These are phyloP conservation scores for Gypsophila paniculata DNA, from an alignment of 179 eudicot genomes.

Conservation along the genomic window DNA sequence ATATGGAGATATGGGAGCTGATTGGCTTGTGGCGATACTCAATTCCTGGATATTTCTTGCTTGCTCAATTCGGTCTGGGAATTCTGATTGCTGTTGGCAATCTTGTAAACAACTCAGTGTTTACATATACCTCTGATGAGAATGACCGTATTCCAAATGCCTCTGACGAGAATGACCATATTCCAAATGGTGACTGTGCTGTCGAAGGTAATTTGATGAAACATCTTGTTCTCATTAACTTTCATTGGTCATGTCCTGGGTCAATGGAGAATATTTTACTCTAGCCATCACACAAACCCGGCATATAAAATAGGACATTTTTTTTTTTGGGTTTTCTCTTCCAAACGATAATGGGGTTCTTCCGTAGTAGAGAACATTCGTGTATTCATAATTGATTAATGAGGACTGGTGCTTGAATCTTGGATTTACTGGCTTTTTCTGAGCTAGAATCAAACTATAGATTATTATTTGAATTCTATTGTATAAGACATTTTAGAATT, in stretches of 20 bases:
- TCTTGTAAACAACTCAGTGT: constrained; percentile 93
- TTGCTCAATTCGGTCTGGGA: constrained; percentile 94
- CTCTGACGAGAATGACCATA: constrained; percentile 52
- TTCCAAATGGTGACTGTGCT: constrained; percentile 47
- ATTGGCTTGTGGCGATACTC: constrained; percentile 96
- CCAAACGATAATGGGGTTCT: neutral
- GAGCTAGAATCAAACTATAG: neutral
- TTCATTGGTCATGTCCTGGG: neutral
- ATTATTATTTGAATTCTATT: neutral
- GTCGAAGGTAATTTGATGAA: constrained; percentile 53
- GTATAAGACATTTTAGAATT: neutral
- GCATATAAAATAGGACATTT: neutral
- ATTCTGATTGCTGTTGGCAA: constrained; percentile 84
- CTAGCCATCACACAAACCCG: neutral
- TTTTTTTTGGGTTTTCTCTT: neutral
- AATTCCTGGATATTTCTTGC: constrained; percentile 79
- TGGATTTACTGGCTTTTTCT: neutral
- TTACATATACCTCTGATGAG: constrained; percentile 65
- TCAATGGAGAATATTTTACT: too few relatives aligned
- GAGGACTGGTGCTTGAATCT: neutral
- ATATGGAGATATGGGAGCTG: constrained; percentile 94
- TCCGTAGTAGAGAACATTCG: neutral
- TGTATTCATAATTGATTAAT: neutral
- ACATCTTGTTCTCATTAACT: neutral
- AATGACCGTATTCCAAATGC: constrained; percentile 46